Evolutionary conservation across 495 filamentous ascomycete species (phyloP), one percentile per base, ranked within the genome.

Genomic region (Massariosphaeria phaeospora): DNA sequence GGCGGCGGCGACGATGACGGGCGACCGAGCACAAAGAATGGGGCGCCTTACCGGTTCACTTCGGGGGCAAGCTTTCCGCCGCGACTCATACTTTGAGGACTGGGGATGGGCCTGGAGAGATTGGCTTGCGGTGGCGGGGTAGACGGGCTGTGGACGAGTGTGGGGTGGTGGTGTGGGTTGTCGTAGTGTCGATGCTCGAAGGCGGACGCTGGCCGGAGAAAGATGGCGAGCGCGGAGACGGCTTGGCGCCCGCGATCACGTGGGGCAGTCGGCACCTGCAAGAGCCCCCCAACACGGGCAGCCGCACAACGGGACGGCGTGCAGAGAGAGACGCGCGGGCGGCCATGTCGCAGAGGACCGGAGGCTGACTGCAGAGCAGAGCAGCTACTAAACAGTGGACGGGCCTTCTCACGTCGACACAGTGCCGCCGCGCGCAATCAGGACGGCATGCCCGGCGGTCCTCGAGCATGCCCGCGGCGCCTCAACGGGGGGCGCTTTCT

Each of bases 41-140:
- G n/a, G 35, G 18, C 24, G 18, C 81, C 85, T 67, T 77, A 90
- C 85, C 88, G 83, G 79, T 94, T 94, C 75, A 91, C 89, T 85
- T 96, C 89, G 70, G 90, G 88, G 75, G 89, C 88, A 76, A 95
- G 84, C 79, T 95, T 95, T 67, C 80, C 81, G 72, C 76, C 82
- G 67, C 84, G 82, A 81, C 79, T 88, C 84, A 88, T 88, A 77
- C 75, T 79, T 84, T 77, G 64, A 48, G 27, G 48, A 31, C 25
- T 59, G 47, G 38, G 27, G 29, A 20, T n/a, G 27, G 39, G 17
- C 26, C 17, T n/a, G 20, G 23, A 45, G 39, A 24, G 46, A 49
- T 23, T 10, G 34, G 18, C 53, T 56, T 40, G 38, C 21, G 55
- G 25, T 25, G 23, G 10, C 20, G 12, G 30, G 31, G 40, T 26